Evolutionary conservation across 768 basidiomycete species (phyloP).

Genomic region (Boletus rex-veris): DNA sequence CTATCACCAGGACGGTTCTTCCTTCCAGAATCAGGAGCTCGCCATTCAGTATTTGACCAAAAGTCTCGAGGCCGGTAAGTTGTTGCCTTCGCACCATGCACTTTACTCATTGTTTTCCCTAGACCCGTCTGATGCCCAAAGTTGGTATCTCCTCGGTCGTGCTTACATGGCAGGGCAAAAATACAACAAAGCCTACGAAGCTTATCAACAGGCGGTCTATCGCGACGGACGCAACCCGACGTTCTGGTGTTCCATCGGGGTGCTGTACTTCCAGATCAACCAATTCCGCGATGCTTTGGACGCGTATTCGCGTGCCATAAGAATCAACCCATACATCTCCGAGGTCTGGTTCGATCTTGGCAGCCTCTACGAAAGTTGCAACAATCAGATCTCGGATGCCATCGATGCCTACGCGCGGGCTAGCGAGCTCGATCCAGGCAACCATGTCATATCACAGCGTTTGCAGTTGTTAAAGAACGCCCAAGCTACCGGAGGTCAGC

Average conservation of each 20-base stretch:
- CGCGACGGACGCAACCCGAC: conserved; percentile 98
- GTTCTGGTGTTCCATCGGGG: conserved; percentile 99
- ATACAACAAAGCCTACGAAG: conserved; percentile 99
- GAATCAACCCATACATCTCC: conserved; percentile 96
- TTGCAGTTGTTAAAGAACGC: conserved; percentile 76
- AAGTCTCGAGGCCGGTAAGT: conserved; percentile 88
- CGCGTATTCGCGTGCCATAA: conserved; percentile 97
- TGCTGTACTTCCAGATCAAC: conserved; percentile 99
- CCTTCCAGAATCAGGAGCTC: conserved; percentile 93
- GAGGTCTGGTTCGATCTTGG: conserved; percentile 88
- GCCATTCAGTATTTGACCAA: conserved; percentile 93
- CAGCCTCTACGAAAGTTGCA: conserved; percentile 95
- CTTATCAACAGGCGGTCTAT: conserved; percentile 98
- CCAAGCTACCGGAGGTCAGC: conserved; percentile 65
- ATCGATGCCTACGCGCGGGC: conserved; percentile 98
- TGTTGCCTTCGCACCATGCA: neutral
- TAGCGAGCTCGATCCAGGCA: conserved; percentile 86
- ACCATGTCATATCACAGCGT: conserved; percentile 77
- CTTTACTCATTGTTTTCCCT: neutral
- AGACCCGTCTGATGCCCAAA: conserved; percentile 96
- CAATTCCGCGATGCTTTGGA: conserved; percentile 98
- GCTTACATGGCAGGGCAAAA: conserved; percentile 99
- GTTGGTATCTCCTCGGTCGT: conserved; percentile 97
- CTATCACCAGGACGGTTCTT: conserved; percentile 92
- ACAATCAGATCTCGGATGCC: conserved; percentile 97